phyloP scores from a whole-genome alignment of 371 early-diverging fungal genomes.

The Enterospora canceri region DNA sequence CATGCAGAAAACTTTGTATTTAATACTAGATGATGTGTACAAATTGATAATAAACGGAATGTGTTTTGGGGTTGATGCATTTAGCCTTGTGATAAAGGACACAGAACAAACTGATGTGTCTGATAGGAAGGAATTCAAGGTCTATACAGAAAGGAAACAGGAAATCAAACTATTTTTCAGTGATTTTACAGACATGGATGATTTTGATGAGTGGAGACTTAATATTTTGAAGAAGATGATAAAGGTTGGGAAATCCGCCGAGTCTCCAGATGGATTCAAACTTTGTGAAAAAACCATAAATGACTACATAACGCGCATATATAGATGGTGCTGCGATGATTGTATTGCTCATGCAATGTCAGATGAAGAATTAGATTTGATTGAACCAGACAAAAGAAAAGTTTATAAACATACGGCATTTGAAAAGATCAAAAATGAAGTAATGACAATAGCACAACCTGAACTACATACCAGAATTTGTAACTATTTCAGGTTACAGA shows the following conservation, averaged over 20 bases:
- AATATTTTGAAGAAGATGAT: not conserved
- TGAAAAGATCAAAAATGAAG: not conserved
- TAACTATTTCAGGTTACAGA: too few species aligned
- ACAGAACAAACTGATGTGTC: not conserved
- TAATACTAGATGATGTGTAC: not conserved
- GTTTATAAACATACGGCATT: not conserved
- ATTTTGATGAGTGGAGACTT: not conserved
- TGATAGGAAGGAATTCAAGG: not conserved
- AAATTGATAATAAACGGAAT: not conserved
- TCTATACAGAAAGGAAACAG: not conserved
- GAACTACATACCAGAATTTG: too few species aligned
- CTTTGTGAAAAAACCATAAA: not conserved
- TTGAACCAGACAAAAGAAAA: not conserved
- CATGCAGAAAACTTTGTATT: not conserved
- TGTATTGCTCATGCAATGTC: not conserved
- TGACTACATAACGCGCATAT: not conserved
- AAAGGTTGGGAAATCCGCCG: not conserved
- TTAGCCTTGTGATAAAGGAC: not conserved
- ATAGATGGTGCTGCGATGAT: not conserved
- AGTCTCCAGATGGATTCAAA: not conserved
- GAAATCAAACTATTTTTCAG: not conserved
- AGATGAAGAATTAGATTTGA: not conserved
- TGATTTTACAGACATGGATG: not conserved
- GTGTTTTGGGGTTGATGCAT: not conserved
- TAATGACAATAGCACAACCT: too few species aligned